Evolutionary conservation across 306 rosid genomes (phyloP).

Genomic region (Begonia masoniana): DNA sequence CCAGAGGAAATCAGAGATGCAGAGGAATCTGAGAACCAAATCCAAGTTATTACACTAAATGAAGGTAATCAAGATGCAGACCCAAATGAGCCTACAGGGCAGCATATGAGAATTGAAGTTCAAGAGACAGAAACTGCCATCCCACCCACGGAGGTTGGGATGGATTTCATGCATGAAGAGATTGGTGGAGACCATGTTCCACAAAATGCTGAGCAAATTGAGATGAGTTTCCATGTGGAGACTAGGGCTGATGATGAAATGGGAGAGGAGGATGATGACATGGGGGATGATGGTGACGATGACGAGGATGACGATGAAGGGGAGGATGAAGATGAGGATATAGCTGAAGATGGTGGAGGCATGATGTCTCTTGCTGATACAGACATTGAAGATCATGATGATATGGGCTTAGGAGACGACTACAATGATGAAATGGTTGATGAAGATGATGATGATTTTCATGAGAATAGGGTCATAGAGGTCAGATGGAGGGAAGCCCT

Average conservation of each 20-base stretch:
- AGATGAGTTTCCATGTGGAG: conserved; percentile 78
- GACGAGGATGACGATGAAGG: conserved; percentile 95
- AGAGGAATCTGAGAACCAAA: conserved; percentile 35
- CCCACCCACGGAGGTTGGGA: conserved; percentile 60
- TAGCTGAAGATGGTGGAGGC: conserved; percentile 90
- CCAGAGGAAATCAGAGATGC: conserved; percentile 46
- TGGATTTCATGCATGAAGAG: conserved; percentile 88
- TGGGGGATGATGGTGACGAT: conserved; percentile 96
- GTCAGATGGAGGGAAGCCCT: conserved; percentile 97
- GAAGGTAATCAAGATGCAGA: conserved; percentile 32
- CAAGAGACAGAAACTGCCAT: conserved; percentile 48
- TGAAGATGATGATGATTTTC: conserved; percentile 94
- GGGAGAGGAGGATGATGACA: conserved; percentile 97
- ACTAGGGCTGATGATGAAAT: conserved; percentile 85
- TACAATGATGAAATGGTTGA: conserved; percentile 91
- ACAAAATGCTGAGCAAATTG: conserved; percentile 72
- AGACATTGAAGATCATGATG: conserved; percentile 94
- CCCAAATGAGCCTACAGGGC: conserved; percentile 47
- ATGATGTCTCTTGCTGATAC: conserved; percentile 89
- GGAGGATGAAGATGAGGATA: conserved; percentile 94
- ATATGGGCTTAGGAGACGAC: conserved; percentile 77
- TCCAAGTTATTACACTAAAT: conserved; percentile 38
- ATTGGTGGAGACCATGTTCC: conserved; percentile 64
- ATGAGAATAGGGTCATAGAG: conserved; percentile 88
- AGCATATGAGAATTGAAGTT: conserved; percentile 62